Base-by-base conservation (phyloP, 805 yeast species). In the Debaryomyces hansenii region DNA sequence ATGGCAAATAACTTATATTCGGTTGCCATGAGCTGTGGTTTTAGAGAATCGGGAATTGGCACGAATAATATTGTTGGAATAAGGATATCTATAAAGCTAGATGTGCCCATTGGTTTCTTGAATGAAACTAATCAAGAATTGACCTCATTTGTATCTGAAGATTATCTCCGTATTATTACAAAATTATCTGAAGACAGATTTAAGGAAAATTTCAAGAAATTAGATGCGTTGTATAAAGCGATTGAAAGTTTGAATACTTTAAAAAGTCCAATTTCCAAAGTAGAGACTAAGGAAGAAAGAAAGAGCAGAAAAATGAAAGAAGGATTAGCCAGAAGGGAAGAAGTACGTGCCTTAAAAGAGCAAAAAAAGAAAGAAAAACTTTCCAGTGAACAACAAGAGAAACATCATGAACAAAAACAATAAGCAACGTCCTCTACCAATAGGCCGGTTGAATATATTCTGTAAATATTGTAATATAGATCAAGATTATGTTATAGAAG, bases 41-140 rank as follows among this genome's bases (percentile, higher is more conserved):
- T 85, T 58, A 74, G 96, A 57, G 96, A 90, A 63, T 78, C 88
- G 27, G 96, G 96, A 0, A 87, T 90, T 39, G 95, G 95, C 6
- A 74, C 83, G 27, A 87, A 89, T 56, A 79, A 82, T 54, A 72
- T 85, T 10, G 95, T 90, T 5, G 96, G 90, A 0, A 78, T 90
- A 15, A 72, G 96, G 52, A 85, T 82, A 1, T 82, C 89, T 4
- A 82, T 90, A 47, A 80, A 80, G 50, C 62, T 90, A 20, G 96
- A 90, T 59, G 73, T 84, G 0, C 96, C 96, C 0, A 78, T 89
- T 28, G 96, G 91, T 0, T 79, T 66, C 54, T 62, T 75, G 10
- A 59, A 66, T 16, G 69, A 66, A 4, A 56, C 49, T 1, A 56
- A 53, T 1, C 65, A 65, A 1, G 46, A 57, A 11, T 52, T 75